A percentile compares a stretch with the other conserved stretches of the same genome.
Conservation (phyloP, 208 protist species). For the Crithidia expoeki region DNA sequence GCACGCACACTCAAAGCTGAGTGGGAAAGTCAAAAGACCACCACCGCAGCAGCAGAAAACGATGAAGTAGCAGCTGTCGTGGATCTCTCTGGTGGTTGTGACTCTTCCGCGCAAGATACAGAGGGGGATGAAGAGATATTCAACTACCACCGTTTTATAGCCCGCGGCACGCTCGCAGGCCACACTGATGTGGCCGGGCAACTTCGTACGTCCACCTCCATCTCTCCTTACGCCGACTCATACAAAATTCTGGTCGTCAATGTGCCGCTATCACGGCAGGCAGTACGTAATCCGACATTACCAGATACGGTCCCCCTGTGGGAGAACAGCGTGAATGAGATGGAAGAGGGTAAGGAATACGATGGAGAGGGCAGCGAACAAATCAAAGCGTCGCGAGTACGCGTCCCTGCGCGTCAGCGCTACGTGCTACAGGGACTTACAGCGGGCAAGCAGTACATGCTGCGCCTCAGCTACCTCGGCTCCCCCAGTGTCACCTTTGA, state of each 20-base stretch:
- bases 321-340: neutral
- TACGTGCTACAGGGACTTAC: slow-evolving; percentile 37
- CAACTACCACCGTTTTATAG: neutral
- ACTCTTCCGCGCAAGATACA: neutral
- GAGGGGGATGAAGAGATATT: neutral
- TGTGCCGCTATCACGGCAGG: slow-evolving; percentile 10
- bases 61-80: neutral
- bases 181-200: neutral
- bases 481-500: slow-evolving; percentile 49
- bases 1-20: neutral
- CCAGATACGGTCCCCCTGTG: slow-evolving; percentile 19
- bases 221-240: neutral
- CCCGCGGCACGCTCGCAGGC: slow-evolving; percentile 6
- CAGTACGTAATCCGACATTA: slow-evolving; percentile 30
- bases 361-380: neutral
- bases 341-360: neutral
- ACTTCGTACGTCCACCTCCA: neutral
- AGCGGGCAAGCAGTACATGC: slow-evolving; percentile 32
- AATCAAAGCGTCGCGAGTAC: neutral
- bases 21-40: neutral
- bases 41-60: neutral
- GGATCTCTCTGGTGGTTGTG: neutral
- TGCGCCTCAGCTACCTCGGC: slow-evolving; percentile 48
- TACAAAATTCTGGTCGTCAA: slow-evolving; percentile 18
- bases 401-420: slow-evolving; percentile 27